Evolutionary conservation across 768 basidiomycete genomes (phyloP), one percentile per base, ranked within the genome.

Genomic region (Kockovaella imperatae): DNA sequence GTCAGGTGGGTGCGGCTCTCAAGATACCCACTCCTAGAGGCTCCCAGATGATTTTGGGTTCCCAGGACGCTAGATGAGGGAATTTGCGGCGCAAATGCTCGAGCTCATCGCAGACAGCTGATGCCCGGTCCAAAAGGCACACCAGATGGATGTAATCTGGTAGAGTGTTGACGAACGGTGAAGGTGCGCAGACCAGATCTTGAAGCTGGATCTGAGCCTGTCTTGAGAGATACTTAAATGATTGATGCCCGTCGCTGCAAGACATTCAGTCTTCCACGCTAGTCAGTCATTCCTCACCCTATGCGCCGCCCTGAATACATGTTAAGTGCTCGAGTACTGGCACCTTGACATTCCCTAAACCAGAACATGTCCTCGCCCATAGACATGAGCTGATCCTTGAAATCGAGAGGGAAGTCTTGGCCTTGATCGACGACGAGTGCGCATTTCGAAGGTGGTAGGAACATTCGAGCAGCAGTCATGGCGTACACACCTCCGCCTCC

Each of bases 401-500:
- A 61, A 1, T 29, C 15, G 0, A 20, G 8, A 2, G 65, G 62
- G 42, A 67, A 67, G 39, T 67, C 65, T 24, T 47, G 4, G 2
- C 61, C 62, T 31, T 41, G n/a, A 34, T 67, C 65, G 13, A 67
- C 48, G 21, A 67, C 18, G n/a, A 67, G 21, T 5, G 39, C 55
- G 18, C 56, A 51, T 3, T 56, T 50, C 1, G 40, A 15, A 3
- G 65, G 47, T 13, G 65, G 62, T 8, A 67, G 42, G 52, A 67
- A 67, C 31, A 57, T 30, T 32, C 65, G 38, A 13, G 62, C 56
- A 2, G 59, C 56, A 1, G 50, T 53, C 62, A 62, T 64, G 1
- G 65, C 64, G 25, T 49, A 61, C 20, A 62, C 43, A 8, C 65
- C 65, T 10, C 65, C 65, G 7, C 65, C 65, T 11, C 65, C 65